Evolutionary conservation across 805 yeast species (phyloP).

Genomic region (Kuraishia hungarica): DNA sequence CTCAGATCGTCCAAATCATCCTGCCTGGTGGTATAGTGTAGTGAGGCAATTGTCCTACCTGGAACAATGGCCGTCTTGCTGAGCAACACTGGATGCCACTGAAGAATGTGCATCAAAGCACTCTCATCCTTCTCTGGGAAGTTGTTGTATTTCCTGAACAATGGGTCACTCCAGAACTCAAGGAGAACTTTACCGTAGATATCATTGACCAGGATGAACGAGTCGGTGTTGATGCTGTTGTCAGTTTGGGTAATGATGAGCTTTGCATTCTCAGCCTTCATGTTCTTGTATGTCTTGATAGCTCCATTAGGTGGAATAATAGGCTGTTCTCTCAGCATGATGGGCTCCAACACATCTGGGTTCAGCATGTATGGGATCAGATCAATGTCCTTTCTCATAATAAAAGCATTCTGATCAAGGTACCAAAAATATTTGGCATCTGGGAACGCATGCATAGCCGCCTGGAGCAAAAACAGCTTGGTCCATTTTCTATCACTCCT

Average conservation of each 20-base stretch:
- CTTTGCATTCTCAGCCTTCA: slow-evolving; percentile 44
- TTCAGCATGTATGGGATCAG: slow-evolving; percentile 51
- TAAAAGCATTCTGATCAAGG: slow-evolving; percentile 67
- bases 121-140: slow-evolving; percentile 52
- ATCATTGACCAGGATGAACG: slow-evolving; percentile 66
- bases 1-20: slow-evolving; percentile 33
- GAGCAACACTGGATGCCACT: slow-evolving; percentile 87
- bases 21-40: slow-evolving; percentile 20
- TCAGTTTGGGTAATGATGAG: slow-evolving; percentile 66
- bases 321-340: slow-evolving; percentile 63
- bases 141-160: slow-evolving; percentile 56
- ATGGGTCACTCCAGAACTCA: slow-evolving; percentile 74
- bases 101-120: slow-evolving; percentile 81
- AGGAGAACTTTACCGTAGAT: slow-evolving; percentile 56
- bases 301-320: slow-evolving; percentile 61
- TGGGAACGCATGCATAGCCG: slow-evolving; percentile 93
- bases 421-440: slow-evolving; percentile 88
- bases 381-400: slow-evolving; percentile 63
- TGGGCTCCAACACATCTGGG: slow-evolving; percentile 51
- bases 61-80: slow-evolving; percentile 69
- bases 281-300: slow-evolving; percentile 59
- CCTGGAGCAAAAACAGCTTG: slow-evolving; percentile 55
- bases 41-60: slow-evolving; percentile 43
- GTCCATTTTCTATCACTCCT: slow-evolving; percentile 50
- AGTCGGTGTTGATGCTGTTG: slow-evolving; percentile 52